A percentile compares a stretch with the other conserved stretches of the same genome.
phyloP scores from a whole-genome alignment of 768 basidiomycete genomes.

The Pulveroboletus sp. region DNA sequence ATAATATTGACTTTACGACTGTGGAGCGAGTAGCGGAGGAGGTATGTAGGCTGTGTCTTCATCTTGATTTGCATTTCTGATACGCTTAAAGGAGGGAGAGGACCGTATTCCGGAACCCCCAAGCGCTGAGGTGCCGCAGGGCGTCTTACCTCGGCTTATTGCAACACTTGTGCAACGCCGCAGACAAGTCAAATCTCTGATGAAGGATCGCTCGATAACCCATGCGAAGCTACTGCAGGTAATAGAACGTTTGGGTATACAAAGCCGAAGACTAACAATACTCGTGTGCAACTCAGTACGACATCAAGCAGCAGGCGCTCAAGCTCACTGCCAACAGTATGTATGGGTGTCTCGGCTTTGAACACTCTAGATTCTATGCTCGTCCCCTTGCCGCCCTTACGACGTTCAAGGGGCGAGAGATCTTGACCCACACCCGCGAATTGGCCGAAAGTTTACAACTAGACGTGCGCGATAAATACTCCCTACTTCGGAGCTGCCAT shows the following conservation, averaged over 20 bases:
- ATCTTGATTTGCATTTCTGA: background rate
- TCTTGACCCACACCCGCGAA: constrained; percentile 88
- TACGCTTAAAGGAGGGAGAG: constrained; percentile 47
- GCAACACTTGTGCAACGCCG: constrained; percentile 92
- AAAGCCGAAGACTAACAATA: background rate
- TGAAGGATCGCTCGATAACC: constrained; percentile 80
- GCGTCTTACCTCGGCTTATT: constrained; percentile 95
- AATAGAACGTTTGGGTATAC: constrained; percentile 6
- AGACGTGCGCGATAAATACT: constrained; percentile 57
- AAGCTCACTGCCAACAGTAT: constrained; percentile 99
- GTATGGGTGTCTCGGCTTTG: constrained; percentile 99
- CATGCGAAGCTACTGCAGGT: constrained; percentile 83
- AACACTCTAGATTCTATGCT: constrained; percentile 95
- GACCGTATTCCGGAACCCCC: constrained; percentile 93
- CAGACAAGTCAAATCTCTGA: constrained; percentile 83
- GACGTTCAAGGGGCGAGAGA: constrained; percentile 97
- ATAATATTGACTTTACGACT: constrained; percentile 98
- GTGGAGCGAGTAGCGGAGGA: constrained; percentile 67
- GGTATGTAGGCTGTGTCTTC: constrained; percentile 30
- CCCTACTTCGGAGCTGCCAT: background rate
- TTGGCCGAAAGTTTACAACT: constrained; percentile 86
- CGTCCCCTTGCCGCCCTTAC: constrained; percentile 95
- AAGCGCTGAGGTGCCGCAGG: constrained; percentile 60
- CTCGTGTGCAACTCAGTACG: constrained; percentile 52
- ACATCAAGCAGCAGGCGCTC: constrained; percentile 94